phyloP scores from a whole-genome alignment of 2,329 filamentous ascomycete species.

The Hymenoscyphus repandus region DNA sequence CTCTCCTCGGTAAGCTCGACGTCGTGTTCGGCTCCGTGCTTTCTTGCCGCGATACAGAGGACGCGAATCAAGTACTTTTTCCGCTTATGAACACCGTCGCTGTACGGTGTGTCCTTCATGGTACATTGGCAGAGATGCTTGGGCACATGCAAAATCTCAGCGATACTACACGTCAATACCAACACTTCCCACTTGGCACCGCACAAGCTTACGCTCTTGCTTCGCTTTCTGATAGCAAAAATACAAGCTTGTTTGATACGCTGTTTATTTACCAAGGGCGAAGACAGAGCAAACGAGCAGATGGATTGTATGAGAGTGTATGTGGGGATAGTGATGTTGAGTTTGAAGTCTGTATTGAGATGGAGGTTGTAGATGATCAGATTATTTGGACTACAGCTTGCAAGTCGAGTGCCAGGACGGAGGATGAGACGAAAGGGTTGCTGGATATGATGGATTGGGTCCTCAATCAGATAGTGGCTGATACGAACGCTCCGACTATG shows the following conservation, averaged over 20 bases:
- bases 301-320: conserved; percentile 24
- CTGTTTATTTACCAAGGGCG: conserved; percentile 62
- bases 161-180: conserved; percentile 60
- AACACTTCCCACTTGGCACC: conserved; percentile 72
- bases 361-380: conserved; percentile 54
- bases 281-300: conserved; percentile 17
- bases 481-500: conserved; percentile 47
- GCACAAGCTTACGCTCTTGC: conserved; percentile 50
- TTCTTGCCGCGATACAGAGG: conserved; percentile 74
- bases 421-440: conserved; percentile 42
- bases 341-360: conserved; percentile 77
- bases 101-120: conserved; percentile 67
- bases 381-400: conserved; percentile 71
- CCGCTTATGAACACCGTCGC: conserved; percentile 91
- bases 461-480: conserved; percentile 49
- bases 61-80: conserved; percentile 65
- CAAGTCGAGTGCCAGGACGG: conserved; percentile 49
- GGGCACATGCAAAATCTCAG: conserved; percentile 69
- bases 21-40: conserved; percentile 78
- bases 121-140: conserved; percentile 58
- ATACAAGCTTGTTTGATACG: conserved; percentile 52
- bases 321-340: conserved; percentile 63
- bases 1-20: conserved; percentile 59
- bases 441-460: conserved; percentile 55
- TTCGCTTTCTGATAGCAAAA: conserved; percentile 14